phyloP scores from a whole-genome alignment of 2,329 filamentous ascomycete genomes.

The Periglandula ipomoeae region DNA sequence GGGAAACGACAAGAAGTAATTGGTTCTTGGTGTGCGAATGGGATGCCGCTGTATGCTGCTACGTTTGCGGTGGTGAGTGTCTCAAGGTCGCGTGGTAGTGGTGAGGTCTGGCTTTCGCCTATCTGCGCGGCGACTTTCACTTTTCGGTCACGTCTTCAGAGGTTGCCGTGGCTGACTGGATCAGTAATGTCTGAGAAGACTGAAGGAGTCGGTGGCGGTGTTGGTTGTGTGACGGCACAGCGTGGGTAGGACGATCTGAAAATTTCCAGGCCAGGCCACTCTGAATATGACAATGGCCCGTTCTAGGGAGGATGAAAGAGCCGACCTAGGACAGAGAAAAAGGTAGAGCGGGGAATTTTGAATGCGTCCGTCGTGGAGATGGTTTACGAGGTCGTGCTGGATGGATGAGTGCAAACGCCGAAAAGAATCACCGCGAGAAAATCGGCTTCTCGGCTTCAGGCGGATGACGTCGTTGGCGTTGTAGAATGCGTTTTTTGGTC shows the following conservation, averaged over 20 bases:
- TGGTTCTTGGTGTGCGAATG: not conserved
- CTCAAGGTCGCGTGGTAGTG: constrained; percentile 21
- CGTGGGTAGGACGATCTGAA: not conserved
- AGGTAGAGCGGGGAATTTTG: constrained; percentile 35
- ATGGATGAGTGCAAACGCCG: constrained; percentile 5
- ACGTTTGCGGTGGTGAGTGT: constrained; percentile 13
- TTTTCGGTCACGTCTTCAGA: not conserved
- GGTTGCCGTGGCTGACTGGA: not conserved
- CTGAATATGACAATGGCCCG: constrained; percentile 7
- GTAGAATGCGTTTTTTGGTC: constrained; percentile 1
- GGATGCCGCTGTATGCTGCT: constrained; percentile 1
- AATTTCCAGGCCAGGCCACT: not conserved
- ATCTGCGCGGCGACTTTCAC: not conserved
- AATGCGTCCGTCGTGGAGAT: constrained; percentile 39
- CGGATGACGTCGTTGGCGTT: constrained; percentile 5
- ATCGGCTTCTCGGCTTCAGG: not conserved
- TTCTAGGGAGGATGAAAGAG: constrained; percentile 45
- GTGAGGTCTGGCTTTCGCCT: constrained; percentile 10
- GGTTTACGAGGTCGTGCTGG: constrained; percentile 20
- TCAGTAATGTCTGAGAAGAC: not conserved
- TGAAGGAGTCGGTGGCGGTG: not conserved
- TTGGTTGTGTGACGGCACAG: not conserved
- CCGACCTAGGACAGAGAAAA: constrained; percentile 41
- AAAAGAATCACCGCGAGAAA: not conserved
- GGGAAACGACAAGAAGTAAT: constrained; percentile 10